These are phyloP conservation scores for Plasmodium knowlesi DNA, from an alignment of 169 alveolate species.

Conservation along the genomic window DNA sequence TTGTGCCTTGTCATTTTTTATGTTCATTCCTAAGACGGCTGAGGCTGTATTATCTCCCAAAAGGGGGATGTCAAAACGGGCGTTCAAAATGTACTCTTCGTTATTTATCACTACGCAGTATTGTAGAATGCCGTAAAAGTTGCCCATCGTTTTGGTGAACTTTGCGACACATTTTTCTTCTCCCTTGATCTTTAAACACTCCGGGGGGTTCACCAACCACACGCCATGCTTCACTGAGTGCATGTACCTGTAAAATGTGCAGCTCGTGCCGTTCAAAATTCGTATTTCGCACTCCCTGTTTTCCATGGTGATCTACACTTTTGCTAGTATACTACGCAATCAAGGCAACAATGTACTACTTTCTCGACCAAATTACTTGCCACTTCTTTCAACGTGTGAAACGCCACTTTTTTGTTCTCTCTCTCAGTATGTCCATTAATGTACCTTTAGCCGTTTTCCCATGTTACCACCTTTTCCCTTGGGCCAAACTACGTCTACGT, in stretches of 20 bases:
- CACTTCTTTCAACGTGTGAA: background rate
- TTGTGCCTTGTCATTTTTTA: constrained; percentile 57
- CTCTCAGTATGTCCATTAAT: background rate
- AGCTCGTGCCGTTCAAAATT: constrained; percentile 70
- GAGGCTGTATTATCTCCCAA: constrained; percentile 72
- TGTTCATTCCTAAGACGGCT: constrained; percentile 69
- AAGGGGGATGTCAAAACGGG: constrained; percentile 73
- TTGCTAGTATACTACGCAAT: background rate
- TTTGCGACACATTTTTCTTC: constrained; percentile 71
- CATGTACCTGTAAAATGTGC: constrained; percentile 73
- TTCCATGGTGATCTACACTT: constrained; percentile 22
- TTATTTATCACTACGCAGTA: constrained; percentile 74
- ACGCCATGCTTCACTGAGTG: constrained; percentile 75
- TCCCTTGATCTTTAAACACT: constrained; percentile 63
- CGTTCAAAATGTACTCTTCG: constrained; percentile 74
- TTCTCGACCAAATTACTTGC: background rate
- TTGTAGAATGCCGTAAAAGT: constrained; percentile 74
- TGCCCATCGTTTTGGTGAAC: constrained; percentile 76
- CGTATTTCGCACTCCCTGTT: constrained; percentile 75
- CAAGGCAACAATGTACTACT: background rate
- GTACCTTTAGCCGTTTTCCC: background rate
- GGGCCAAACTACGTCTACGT: background rate
- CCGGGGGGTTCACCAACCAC: constrained; percentile 71
- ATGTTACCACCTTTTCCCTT: background rate
- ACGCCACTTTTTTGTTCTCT: background rate